Base-by-base conservation (phyloP, 2,329 filamentous ascomycete species). In the Venturia nashicola region DNA sequence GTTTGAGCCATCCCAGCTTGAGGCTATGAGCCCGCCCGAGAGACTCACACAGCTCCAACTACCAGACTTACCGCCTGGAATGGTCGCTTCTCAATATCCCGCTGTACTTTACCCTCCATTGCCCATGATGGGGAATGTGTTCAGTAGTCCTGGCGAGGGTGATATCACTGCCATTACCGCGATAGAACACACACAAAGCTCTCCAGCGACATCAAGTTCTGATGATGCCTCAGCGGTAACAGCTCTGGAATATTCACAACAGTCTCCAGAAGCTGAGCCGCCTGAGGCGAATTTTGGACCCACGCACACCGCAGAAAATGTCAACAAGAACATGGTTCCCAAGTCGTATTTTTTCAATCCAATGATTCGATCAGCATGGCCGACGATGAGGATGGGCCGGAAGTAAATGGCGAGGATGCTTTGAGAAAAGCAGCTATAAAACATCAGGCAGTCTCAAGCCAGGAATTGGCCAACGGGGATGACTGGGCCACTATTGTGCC, bases 321-420 rank as follows among this genome's bases (percentile, higher is more conserved):
- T 9, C 14, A n/a, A n/a, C 32, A 36, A 36, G 18, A 36, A 18
- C 11, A 8, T 20, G 14, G 51, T 18, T 20, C 5, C 51, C 32
- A 57, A 57, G 16, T 36, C 51, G 32, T 32, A n/a, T 57, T 57
- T 57, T 57, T 36, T 34, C 51, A 34, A 36, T 36, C 51, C 51
- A 9, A 57, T 57, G 51, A 57, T 57, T 57, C 51, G 51, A 34
- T 36, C 27, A 36, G 27, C 27, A 57, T 57, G 51, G 32, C 51
- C 51, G 51, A 57, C 51, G 51, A 57, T 57, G 51, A 57, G 51
- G 51, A 57, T 57, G 32, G 51, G 51, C 32, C 51, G 32, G 32
- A 57, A 34, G 14, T 57, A 34, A 36, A 8, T 36, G 7, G 32
- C 32, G 32, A 11, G 14, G 7, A 57, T 8, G 32, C 51, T 9